A percentile compares a stretch with the other conserved stretches of the same genome.
These are phyloP conservation scores for Sporothrix mexicana DNA, from an alignment of 2,329 filamentous ascomycete species.

Conservation along the genomic window DNA sequence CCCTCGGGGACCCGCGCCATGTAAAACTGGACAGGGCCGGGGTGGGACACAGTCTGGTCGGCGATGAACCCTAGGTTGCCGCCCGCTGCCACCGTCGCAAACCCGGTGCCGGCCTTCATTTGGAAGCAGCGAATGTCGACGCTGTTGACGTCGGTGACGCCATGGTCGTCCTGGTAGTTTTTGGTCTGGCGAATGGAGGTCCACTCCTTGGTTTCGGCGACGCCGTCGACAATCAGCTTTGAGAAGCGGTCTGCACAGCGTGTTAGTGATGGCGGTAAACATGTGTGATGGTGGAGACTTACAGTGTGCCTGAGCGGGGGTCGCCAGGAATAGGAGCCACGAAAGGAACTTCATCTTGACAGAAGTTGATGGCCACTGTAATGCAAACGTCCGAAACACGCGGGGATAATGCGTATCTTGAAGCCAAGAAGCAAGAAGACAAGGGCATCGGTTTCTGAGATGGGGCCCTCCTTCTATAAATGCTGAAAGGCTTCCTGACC, in stretches of 20 bases:
- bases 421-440: background rate
- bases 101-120: conserved; percentile 40
- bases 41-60: conserved; percentile 48
- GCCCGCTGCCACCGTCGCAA: conserved; percentile 48
- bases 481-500: background rate
- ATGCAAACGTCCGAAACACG: no score
- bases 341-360: conserved; percentile 39
- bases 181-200: conserved; percentile 45
- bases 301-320: conserved; percentile 36
- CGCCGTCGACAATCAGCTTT: conserved; percentile 35
- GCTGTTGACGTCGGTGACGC: conserved; percentile 43
- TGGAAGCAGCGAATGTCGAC: conserved; percentile 43
- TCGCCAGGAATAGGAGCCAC: conserved; percentile 35
- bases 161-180: conserved; percentile 46
- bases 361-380: background rate
- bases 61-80: conserved; percentile 48
- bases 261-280: background rate
- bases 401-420: background rate
- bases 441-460: background rate
- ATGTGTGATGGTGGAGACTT: conserved; percentile 32
- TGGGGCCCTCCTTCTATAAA: background rate
- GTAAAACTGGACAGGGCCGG: conserved; percentile 48
- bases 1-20: conserved; percentile 48
- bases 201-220: conserved; percentile 41
- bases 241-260: conserved; percentile 37